Base-by-base conservation (phyloP, 768 basidiomycete species). In the Leucocoprinus sp. region DNA sequence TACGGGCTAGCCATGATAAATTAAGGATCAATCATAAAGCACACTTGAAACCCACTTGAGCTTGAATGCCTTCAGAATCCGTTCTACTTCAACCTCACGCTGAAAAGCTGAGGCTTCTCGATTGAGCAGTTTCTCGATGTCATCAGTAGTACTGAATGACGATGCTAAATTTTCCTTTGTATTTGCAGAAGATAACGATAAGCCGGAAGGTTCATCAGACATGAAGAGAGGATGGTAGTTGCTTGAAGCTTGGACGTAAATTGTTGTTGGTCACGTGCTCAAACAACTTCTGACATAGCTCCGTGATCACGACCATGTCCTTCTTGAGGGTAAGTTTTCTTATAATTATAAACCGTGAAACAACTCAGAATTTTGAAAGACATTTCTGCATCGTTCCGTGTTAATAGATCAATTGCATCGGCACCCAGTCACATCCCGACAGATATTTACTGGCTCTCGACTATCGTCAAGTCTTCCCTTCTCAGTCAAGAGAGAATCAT, bases 61-160 rank as follows among this genome's bases (percentile, higher is more conserved):
- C 63, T 92, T 98, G 77, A 99, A 98, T 0, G 93, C 84, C 55
- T 82, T 85, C 39, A 98, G 68, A 52, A 99, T 91, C 19, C 96
- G 80, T 47, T 95, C 90, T 9, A 92, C 87, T 60, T 92, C 89
- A 19, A 89, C 66, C 63, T 92, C 90, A 22, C 90, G 76, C 55
- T 90, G 85, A 59, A 92, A 84, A 3, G 86, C 88, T 11, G 82
- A 82, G 0, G 88, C 86, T 57, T 92, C 88, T 44, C 84, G 70
- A 42, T 72, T 83, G 36, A 92, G 71, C 4, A 92, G 66, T 60
- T 81, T 84, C 45, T 92, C 89, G n/a, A 92, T 64, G 35, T 91
- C 89, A 2, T 63, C 61, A 37, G 77, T 78, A 23, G 60, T 57
- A 14, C 53, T 50, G 37, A 60, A 48, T 8, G 42, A 35, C 23